Evolutionary conservation across 2,329 filamentous ascomycete genomes (phyloP).

Genomic region (Sporothrix phasma): DNA sequence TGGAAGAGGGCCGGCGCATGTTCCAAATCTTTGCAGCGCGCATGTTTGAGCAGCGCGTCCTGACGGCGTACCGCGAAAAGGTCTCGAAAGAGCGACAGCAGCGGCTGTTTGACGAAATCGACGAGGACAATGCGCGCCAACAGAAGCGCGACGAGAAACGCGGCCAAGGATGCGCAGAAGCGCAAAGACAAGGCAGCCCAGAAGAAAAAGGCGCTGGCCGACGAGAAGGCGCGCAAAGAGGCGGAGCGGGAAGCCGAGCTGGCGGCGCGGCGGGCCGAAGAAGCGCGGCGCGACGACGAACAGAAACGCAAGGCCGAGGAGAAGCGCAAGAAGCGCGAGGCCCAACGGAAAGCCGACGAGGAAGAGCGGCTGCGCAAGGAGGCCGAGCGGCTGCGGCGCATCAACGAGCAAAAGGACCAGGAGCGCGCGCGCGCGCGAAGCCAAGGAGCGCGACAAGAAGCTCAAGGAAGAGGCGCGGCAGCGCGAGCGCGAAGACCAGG

Average conservation of each 20-base stretch:
- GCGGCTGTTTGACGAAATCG: constrained; percentile 81
- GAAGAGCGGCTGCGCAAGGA: constrained; percentile 80
- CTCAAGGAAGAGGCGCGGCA: constrained; percentile 73
- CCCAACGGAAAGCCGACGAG: constrained; percentile 79
- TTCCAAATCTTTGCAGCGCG: constrained; percentile 98
- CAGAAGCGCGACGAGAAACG: constrained; percentile 83
- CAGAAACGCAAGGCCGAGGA: constrained; percentile 33
- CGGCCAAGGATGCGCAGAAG: constrained; percentile 85
- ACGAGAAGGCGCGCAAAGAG: constrained; percentile 79
- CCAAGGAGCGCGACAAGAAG: constrained; percentile 73
- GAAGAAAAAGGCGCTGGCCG: constrained; percentile 81
- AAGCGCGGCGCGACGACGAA: constrained; percentile 72
- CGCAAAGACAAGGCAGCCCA: constrained; percentile 87
- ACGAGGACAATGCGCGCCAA: constrained; percentile 70
- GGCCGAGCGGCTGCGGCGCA: constrained; percentile 66
- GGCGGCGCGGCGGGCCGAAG: constrained; percentile 61
- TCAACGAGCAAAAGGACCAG: constrained; percentile 74
- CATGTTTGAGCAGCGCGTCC: constrained; percentile 97
- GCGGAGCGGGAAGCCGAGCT: constrained; percentile 86
- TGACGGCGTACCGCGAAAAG: constrained; percentile 96
- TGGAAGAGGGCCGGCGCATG: constrained; percentile 97
- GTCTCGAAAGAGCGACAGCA: constrained; percentile 86
- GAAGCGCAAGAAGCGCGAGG: constrained; percentile 44
- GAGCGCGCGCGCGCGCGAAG: constrained; percentile 76
- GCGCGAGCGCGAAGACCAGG: constrained; percentile 62